Percentiles rank a stretch among this genome's conserved stretches.
Evolutionary conservation across 352 stramenopile species (phyloP).

Genomic region (Phytophthora multivora): DNA sequence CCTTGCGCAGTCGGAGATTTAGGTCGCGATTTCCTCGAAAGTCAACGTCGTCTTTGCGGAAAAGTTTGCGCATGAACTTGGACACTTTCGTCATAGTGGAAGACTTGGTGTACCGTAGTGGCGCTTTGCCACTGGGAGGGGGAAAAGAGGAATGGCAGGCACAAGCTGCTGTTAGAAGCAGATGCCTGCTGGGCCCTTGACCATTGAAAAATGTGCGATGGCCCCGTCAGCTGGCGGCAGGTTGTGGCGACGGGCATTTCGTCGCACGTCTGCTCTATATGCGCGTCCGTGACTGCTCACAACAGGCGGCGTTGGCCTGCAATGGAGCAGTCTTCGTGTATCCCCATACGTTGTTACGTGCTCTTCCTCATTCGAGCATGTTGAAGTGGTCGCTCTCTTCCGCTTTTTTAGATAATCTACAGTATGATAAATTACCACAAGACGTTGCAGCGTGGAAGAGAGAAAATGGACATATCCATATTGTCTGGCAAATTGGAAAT

Average conservation of each 20-base stretch:
- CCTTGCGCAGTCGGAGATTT: slow-evolving; percentile 64
- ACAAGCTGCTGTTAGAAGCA: not conserved
- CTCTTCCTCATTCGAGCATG: slow-evolving; percentile 14
- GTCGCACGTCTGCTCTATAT: slow-evolving; percentile 15
- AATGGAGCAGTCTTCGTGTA: not conserved
- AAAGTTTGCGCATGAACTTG: slow-evolving; percentile 52
- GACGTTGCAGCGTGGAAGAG: too few species aligned
- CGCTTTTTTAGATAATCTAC: slow-evolving; percentile 8
- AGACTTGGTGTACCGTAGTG: slow-evolving; percentile 19
- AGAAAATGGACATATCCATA: too few species aligned
- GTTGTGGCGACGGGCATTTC: slow-evolving; percentile 5
- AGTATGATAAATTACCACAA: too few species aligned
- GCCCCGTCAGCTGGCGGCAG: slow-evolving; percentile 15
- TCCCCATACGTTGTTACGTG: slow-evolving; percentile 13
- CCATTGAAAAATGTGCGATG: slow-evolving; percentile 11
- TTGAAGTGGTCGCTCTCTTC: slow-evolving; percentile 29
- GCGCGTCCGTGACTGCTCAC: not conserved
- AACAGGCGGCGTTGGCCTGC: not conserved
- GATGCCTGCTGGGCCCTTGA: not conserved
- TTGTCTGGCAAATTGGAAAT: too few species aligned
- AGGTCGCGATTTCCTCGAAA: slow-evolving; percentile 19
- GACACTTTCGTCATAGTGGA: slow-evolving; percentile 45
- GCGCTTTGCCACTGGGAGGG: slow-evolving; percentile 13
- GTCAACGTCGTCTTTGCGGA: slow-evolving; percentile 36
- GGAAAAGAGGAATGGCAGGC: slow-evolving; percentile 16